Evolutionary conservation across 305 asterid species (phyloP).

Genomic region (Fraxinus angustifolia): DNA sequence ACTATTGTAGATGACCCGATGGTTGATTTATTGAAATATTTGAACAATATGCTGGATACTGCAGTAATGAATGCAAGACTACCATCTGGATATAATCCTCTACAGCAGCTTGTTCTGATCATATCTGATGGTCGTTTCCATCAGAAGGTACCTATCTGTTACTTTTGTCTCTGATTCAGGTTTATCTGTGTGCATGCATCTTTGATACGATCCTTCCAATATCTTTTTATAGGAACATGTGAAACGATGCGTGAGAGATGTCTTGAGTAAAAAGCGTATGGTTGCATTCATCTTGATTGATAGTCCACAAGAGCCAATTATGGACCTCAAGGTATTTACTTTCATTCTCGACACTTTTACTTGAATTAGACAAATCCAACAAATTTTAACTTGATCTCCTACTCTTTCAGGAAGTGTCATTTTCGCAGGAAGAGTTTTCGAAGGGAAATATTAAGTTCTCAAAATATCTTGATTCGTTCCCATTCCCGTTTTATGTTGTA

Average conservation of each 20-base stretch:
- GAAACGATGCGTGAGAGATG: constrained; percentile 65
- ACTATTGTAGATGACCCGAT: constrained; percentile 74
- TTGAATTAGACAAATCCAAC: not conserved
- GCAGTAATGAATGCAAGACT: constrained; percentile 64
- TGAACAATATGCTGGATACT: constrained; percentile 63
- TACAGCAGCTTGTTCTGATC: constrained; percentile 91
- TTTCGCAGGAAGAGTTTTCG: constrained; percentile 25
- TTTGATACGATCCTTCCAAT: not conserved
- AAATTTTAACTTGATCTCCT: not conserved
- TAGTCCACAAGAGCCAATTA: constrained; percentile 62
- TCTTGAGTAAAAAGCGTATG: constrained; percentile 73
- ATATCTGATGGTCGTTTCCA: constrained; percentile 88
- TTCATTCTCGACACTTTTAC: not conserved
- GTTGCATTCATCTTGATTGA: constrained; percentile 82
- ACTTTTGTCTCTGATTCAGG: not conserved
- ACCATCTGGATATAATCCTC: constrained; percentile 89
- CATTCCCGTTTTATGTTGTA: constrained; percentile 82
- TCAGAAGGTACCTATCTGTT: constrained; percentile 57
- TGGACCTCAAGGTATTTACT: constrained; percentile 49
- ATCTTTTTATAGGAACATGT: constrained; percentile 49
- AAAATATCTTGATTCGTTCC: constrained; percentile 75
- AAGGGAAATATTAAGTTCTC: constrained; percentile 31
- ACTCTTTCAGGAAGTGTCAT: constrained; percentile 54
- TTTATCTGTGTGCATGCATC: not conserved
- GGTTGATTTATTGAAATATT: constrained; percentile 74